Evolutionary conservation across 352 stramenopile genomes (phyloP), one percentile per base, ranked within the genome.

Genomic region (Globisporangium abappressorium): DNA sequence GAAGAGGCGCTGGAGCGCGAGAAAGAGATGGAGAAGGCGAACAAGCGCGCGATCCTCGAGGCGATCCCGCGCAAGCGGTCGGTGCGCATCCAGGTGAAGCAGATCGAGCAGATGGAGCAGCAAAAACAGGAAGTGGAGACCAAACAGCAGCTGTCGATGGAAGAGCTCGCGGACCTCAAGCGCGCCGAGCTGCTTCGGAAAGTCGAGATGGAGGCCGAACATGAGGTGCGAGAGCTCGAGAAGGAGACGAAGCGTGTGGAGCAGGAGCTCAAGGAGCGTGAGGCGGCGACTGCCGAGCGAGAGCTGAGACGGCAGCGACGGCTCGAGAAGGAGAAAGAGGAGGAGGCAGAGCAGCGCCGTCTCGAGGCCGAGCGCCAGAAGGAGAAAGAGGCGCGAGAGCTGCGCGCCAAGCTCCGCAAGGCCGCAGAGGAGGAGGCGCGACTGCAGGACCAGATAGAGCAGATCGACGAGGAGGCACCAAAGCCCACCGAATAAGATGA

Each of bases 51-150:
- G 15, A 92, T 95, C 70, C 70, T 95, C 20, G 85, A 95, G 58
- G 87, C 85, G 3, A 94, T 95, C 64, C 87, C 87, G 4, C 82
- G 87, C 28, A 95, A 95, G 69, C 83, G 86, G 0, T 94, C 85
- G 59, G 72, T 93, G 66, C 84, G 87, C 18, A 86, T 95, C 51
- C 87, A 94, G 65, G 87, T 93, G 30, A 93, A 95, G 74, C 84
- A 95, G 73, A 72, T 95, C 34, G 85, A 91, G 62, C 78, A 90
- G 49, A 74, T 92, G 64, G 85, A 93, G 71, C 91, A 89, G 64
- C 80, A 91, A 43, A 74, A 87, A 43, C 75, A 90, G 38, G 80
- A 89, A 24, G 65, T 86, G 34, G 73, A 85, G 47, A 70, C 73
- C 38, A 80, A 85, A 64, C 80, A 82, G 62, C 76, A 89, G 36